These are phyloP conservation scores for Solanum peruvianum DNA, from an alignment of 257 asterid species.

Conservation along the genomic window DNA sequence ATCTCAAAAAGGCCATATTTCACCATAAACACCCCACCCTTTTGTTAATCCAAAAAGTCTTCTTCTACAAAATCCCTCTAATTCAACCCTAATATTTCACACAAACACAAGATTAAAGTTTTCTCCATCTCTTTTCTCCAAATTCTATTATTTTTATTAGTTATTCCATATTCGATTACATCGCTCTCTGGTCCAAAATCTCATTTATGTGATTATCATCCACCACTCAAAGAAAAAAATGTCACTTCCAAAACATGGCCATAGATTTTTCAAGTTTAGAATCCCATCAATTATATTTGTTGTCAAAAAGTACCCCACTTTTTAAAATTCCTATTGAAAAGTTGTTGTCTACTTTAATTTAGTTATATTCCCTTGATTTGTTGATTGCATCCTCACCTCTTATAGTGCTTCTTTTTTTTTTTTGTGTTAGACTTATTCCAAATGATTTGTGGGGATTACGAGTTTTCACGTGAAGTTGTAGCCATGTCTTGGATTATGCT, in stretches of 20 bases:
- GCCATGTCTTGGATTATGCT: conserved; percentile 74
- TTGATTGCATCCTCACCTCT: neutral
- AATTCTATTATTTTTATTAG: neutral
- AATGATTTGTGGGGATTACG: conserved; percentile 36
- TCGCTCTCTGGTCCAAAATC: neutral
- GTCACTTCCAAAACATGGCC: conserved; percentile 38
- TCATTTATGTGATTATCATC: neutral
- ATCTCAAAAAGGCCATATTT: neutral
- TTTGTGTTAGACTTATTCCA: neutral
- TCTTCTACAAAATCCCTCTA: neutral
- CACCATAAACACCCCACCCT: neutral
- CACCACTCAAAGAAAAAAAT: conserved; percentile 13
- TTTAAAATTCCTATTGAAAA: neutral
- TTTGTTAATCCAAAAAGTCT: conserved; percentile 6
- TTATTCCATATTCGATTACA: neutral
- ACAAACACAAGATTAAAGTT: neutral
- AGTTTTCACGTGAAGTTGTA: conserved; percentile 25
- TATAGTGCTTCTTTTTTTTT: neutral
- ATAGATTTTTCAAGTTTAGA: conserved; percentile 68
- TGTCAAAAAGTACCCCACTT: conserved; percentile 15
- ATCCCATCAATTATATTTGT: conserved; percentile 4
- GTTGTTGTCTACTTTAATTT: neutral
- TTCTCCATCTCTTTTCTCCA: neutral
- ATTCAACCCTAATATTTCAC: neutral
- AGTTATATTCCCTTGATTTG: neutral